Base-by-base conservation (phyloP, 208 protist genomes). In the Trypanosoma melophagium region DNA sequence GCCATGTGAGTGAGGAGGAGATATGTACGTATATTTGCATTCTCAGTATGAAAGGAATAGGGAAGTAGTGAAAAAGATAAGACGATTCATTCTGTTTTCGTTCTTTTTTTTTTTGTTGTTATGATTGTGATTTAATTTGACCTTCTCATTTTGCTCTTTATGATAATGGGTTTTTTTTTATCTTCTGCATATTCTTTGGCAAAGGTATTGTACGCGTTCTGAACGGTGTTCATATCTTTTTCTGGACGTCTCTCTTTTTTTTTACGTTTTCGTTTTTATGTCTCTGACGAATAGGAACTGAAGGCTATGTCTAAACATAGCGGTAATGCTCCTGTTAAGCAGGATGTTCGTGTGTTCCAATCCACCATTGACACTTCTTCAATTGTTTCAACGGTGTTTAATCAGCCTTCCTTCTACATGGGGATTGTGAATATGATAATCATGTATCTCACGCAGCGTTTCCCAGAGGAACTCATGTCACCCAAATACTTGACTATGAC, bases 301-400 rank as follows among this genome's bases (percentile, higher is more conserved):
- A 35, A 35, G 51, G 35, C 2, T 25, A 76, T 76, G 70, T 28
- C 62, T 24, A 45, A 16, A 42, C 31, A 19, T 25, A 40, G 49
- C 31, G 25, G 13, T 25, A 2, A 47, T 7, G 56, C 42, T 38
- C 57, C 62, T 60, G 47, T 45, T 3, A 76, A 76, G 22, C 76
- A 89, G 50, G 88, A 94, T 76, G 85, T 90, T 42, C 79, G 81
- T 55, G 88, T 94, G 42, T 94, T 94, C 55, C 85, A 87, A 66
- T 89, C 83, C 22, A 83, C 75, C 22, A 73, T 94, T 62, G 88
- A 94, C 67, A 80, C 79, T 49, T 80, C 79, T 35, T 90, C 81
- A 9, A 71, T 94, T 50, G 81, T 69, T 41, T 84, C 84, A 5
- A 90, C 85, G 7, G 83, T 91, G 10, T 89, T 94, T 38, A 84